A percentile compares a stretch with the other conserved stretches of the same genome.
Conservation (phyloP, 768 basidiomycete genomes). For the Termitomyces sp. region DNA sequence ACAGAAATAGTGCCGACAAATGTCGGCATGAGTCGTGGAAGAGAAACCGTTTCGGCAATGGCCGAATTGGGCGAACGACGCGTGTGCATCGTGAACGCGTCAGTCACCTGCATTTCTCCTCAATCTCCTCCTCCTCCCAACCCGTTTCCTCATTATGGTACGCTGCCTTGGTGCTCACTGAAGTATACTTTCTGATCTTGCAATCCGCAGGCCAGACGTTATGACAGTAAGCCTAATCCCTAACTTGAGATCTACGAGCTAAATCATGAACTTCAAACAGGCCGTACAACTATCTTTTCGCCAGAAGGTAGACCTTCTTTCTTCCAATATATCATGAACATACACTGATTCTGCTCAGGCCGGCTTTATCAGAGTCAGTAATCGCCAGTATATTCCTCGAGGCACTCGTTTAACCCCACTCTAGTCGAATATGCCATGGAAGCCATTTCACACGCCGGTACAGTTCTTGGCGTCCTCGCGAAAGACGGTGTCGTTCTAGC, state of each 20-base stretch:
- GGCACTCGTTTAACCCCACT: constrained; percentile 21
- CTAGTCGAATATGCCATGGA: constrained; percentile 99
- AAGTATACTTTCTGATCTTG: constrained; percentile 1
- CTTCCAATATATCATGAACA: constrained; percentile 5
- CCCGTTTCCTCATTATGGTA: constrained; percentile 43
- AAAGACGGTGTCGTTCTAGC: constrained; percentile 90
- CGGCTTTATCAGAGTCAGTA: constrained; percentile 92
- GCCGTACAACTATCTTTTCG: constrained; percentile 98
- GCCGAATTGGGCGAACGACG: constrained; percentile 35
- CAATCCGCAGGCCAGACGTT: constrained; percentile 73
- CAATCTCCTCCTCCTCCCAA: constrained; percentile 7
- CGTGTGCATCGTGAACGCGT: constrained; percentile 44
- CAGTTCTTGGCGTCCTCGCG: constrained; percentile 89
- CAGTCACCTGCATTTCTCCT: constrained; percentile 22
- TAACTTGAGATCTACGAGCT: constrained; percentile 6
- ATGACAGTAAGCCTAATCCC: constrained; percentile 71
- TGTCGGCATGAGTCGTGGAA: neutral
- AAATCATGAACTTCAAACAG: constrained; percentile 36
- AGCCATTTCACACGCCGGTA: constrained; percentile 94
- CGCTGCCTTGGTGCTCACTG: constrained; percentile 15
- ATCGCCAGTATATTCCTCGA: neutral
- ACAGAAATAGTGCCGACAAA: neutral
- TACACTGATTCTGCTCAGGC: constrained; percentile 44
- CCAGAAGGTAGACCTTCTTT: constrained; percentile 71
- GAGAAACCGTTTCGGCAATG: constrained; percentile 23